A percentile compares a stretch with the other conserved stretches of the same genome.
Evolutionary conservation across 2,329 filamentous ascomycete species (phyloP).

Genomic region (Amesomyces nigricolor): DNA sequence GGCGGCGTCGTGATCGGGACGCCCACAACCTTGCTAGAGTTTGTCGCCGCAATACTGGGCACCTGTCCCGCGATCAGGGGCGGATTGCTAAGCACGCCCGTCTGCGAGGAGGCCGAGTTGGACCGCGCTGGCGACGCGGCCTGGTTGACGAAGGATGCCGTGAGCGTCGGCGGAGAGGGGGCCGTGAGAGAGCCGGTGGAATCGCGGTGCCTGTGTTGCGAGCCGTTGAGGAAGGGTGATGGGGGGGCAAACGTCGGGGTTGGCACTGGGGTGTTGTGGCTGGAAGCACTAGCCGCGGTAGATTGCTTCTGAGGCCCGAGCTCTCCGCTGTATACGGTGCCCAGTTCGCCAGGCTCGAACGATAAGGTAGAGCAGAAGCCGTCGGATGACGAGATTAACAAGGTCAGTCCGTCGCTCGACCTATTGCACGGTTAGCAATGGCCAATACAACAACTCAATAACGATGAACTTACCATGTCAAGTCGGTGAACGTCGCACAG

Average conservation of each 20-base stretch:
- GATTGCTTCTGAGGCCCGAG: slow-evolving; percentile 45
- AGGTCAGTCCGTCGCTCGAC: slow-evolving; percentile 47
- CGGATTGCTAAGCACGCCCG: slow-evolving; percentile 65
- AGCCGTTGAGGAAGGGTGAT: slow-evolving; percentile 49
- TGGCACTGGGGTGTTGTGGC: slow-evolving; percentile 62
- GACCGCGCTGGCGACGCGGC: slow-evolving; percentile 76
- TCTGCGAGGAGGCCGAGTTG: slow-evolving; percentile 69
- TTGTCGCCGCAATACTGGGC: slow-evolving; percentile 68
- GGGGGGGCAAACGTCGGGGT: slow-evolving; percentile 64
- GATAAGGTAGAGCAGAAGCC: slow-evolving; percentile 93
- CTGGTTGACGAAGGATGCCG: slow-evolving; percentile 53
- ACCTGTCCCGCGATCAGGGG: slow-evolving; percentile 72
- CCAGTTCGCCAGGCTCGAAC: slow-evolving; percentile 78
- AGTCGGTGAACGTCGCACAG: slow-evolving; percentile 93
- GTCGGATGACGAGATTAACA: slow-evolving; percentile 96
- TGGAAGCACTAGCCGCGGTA: slow-evolving; percentile 43
- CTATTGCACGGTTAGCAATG: slow-evolving; percentile 33
- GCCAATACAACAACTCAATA: neutral
- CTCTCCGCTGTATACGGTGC: slow-evolving; percentile 71
- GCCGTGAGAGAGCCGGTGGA: slow-evolving; percentile 53
- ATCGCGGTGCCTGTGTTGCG: slow-evolving; percentile 51
- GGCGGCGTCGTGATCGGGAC: slow-evolving; percentile 84
- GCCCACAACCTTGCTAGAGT: slow-evolving; percentile 56
- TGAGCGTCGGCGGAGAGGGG: slow-evolving; percentile 49
- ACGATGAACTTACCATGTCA: slow-evolving; percentile 69